These are phyloP conservation scores for Ganoderma multipileum DNA, from an alignment of 1,284 basidiomycete species.

Conservation along the genomic window DNA sequence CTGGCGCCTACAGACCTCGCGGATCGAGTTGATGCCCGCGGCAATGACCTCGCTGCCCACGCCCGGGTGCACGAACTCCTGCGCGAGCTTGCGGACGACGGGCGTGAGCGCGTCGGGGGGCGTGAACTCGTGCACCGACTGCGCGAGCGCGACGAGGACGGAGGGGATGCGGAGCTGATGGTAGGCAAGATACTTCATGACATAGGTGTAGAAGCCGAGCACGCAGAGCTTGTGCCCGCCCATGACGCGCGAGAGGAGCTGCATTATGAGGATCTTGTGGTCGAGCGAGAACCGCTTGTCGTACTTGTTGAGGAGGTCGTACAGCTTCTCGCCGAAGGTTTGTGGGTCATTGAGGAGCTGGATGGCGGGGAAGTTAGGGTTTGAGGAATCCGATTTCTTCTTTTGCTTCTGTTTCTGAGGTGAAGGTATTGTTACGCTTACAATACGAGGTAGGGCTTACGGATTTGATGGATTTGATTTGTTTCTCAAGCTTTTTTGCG, in stretches of 20 bases:
- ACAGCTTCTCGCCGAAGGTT: slow-evolving; percentile 94
- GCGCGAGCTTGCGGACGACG: slow-evolving; percentile 90
- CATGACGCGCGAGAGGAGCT: slow-evolving; percentile 96
- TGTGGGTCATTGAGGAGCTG: slow-evolving; percentile 97
- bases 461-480: slow-evolving; percentile 69
- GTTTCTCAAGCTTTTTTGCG: slow-evolving; percentile 80
- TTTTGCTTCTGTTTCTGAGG: slow-evolving; percentile 61
- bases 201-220: slow-evolving; percentile 96
- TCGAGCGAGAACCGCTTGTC: slow-evolving; percentile 96
- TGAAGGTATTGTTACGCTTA: slow-evolving; percentile 1
- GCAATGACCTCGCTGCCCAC: slow-evolving; percentile 96
- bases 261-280: slow-evolving; percentile 98
- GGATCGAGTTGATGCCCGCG: slow-evolving; percentile 93
- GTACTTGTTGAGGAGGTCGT: slow-evolving; percentile 84
- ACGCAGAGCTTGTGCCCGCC: slow-evolving; percentile 93
- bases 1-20: slow-evolving; percentile 92
- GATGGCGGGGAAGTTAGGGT: slow-evolving; percentile 90
- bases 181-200: slow-evolving; percentile 93
- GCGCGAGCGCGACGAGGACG: slow-evolving; percentile 94
- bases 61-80: slow-evolving; percentile 98
- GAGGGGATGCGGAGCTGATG: slow-evolving; percentile 94
- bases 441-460: slow-evolving; percentile 24
- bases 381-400: slow-evolving; percentile 50
- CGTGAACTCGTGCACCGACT: slow-evolving; percentile 95
- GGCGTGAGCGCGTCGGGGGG: slow-evolving; percentile 94